phyloP scores from a whole-genome alignment of 148 eudicot species.

The Vaccinium myrtillus region DNA sequence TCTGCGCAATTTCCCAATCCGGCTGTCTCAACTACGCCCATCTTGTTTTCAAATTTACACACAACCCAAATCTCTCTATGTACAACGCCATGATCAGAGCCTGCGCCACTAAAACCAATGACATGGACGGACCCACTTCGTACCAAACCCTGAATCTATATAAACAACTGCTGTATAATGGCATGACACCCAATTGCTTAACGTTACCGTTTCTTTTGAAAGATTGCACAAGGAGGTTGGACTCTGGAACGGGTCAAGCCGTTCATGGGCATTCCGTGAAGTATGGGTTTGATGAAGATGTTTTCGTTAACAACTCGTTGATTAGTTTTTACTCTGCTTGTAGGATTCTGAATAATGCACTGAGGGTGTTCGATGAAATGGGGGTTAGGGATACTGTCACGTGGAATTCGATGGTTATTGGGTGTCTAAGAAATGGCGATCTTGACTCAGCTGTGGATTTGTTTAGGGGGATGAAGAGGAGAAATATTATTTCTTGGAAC shows the following conservation, averaged over 20 bases:
- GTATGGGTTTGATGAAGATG: conserved; percentile 42
- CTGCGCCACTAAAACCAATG: conserved; percentile 29
- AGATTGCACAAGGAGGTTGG: conserved; percentile 48
- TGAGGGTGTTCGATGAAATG: conserved; percentile 60
- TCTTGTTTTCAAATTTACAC: conserved; percentile 32
- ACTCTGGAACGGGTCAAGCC: conserved; percentile 35
- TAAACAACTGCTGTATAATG: conserved; percentile 39
- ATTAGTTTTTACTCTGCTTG: conserved; percentile 44
- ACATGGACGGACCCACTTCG: conserved; percentile 22
- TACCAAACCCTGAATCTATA: conserved; percentile 36
- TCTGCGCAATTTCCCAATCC: conserved; percentile 43
- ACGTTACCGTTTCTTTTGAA: conserved; percentile 52
- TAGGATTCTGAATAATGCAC: conserved; percentile 43
- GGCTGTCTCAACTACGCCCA: conserved; percentile 54
- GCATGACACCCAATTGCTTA: conserved; percentile 46
- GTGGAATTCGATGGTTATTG: conserved; percentile 62
- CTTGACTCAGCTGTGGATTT: conserved; percentile 47
- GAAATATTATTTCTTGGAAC: conserved; percentile 71
- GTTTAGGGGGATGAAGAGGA: conserved; percentile 55
- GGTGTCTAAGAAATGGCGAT: conserved; percentile 58
- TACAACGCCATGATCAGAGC: conserved; percentile 76
- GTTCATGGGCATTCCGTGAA: conserved; percentile 47
- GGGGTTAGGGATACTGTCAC: conserved; percentile 53
- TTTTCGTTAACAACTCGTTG: conserved; percentile 47
- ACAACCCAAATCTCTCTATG: conserved; percentile 46